A percentile compares a stretch with the other conserved stretches of the same genome.
phyloP scores from a whole-genome alignment of 176 grass and related monocot genomes.

The Neostapfia colusana region DNA sequence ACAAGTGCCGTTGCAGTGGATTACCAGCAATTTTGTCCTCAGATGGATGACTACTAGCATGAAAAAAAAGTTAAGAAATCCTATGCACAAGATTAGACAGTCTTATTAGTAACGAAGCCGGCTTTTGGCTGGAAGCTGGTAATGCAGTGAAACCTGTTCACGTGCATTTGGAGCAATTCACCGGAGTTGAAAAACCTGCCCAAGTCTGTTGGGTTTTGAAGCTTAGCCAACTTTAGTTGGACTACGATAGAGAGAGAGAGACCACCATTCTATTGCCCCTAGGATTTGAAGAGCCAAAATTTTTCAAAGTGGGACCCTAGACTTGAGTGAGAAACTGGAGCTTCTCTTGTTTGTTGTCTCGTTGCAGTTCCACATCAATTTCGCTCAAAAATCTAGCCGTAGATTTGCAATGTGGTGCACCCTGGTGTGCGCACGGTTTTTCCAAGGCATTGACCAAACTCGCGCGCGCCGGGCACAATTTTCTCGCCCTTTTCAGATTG shows the following conservation, averaged over 20 bases:
- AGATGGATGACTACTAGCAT: neutral
- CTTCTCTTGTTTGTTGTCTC: no score
- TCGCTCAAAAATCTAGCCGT: neutral
- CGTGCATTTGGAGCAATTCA: neutral
- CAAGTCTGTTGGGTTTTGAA: no score
- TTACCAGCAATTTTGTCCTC: neutral
- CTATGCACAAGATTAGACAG: no score
- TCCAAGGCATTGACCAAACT: conserved; percentile 7
- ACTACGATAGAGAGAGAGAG: no score
- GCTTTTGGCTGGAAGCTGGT: no score
- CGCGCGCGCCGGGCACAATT: neutral
- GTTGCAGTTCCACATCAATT: neutral
- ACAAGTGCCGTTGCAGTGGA: neutral
- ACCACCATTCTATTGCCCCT: no score
- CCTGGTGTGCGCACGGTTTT: neutral
- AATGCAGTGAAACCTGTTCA: neutral
- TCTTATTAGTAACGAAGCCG: no score
- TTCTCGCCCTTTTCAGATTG: neutral
- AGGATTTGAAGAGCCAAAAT: no score
- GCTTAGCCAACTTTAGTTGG: no score
- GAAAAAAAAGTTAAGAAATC: neutral
- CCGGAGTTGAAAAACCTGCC: neutral
- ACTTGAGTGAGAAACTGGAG: no score
- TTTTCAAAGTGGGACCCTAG: no score
- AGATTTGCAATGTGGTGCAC: neutral